These are phyloP conservation scores for Candida stauntonica DNA, from an alignment of 805 yeast genomes.

Conservation along the genomic window DNA sequence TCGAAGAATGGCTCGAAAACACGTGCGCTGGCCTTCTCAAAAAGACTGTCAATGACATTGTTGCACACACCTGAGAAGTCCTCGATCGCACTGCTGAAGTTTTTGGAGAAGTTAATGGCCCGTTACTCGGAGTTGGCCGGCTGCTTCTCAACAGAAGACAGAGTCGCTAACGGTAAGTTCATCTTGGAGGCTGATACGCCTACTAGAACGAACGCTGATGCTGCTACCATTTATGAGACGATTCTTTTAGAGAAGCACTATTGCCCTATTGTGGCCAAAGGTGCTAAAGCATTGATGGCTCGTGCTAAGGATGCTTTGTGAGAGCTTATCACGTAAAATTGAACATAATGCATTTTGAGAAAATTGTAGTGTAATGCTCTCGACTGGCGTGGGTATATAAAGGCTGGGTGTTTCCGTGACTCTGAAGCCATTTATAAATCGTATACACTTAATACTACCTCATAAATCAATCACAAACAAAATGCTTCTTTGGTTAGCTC, in stretches of 20 bases:
- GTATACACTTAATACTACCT: no score
- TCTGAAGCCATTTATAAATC: not conserved
- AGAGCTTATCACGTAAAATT: not conserved
- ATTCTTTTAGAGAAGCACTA: conserved; percentile 77
- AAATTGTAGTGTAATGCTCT: not conserved
- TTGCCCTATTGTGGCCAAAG: conserved; percentile 74
- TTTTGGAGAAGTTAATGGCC: conserved; percentile 69
- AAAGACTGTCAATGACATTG: conserved; percentile 63
- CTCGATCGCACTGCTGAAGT: conserved; percentile 68
- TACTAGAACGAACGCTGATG: conserved; percentile 77
- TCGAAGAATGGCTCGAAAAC: conserved; percentile 61
- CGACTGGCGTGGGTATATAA: not conserved
- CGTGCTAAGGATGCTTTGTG: conserved; percentile 14
- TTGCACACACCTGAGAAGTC: conserved; percentile 88
- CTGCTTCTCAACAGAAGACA: conserved; percentile 82
- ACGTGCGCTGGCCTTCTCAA: conserved; percentile 78
- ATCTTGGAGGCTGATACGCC: conserved; percentile 60
- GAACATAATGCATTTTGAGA: no score
- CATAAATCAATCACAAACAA: not conserved
- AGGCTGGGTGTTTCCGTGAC: not conserved
- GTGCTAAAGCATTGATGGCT: conserved; percentile 38
- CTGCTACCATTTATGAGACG: conserved; percentile 89
- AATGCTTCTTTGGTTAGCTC: not conserved
- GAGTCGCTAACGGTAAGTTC: conserved; percentile 76
- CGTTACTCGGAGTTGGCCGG: conserved; percentile 71